Base-by-base conservation (phyloP, 805 yeast genomes). In the Candida golubevii region DNA sequence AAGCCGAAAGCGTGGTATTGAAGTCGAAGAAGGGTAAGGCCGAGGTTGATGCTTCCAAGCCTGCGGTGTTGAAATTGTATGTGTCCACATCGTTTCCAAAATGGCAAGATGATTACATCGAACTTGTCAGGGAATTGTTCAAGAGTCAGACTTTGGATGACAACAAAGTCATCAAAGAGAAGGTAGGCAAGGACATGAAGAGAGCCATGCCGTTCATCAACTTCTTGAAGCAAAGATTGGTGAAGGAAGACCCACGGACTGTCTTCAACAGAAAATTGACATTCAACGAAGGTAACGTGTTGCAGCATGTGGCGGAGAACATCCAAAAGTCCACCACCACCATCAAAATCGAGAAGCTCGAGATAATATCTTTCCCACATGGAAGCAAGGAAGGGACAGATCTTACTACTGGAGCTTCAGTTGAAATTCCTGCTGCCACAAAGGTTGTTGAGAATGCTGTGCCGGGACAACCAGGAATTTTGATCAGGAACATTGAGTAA, bases 171-270 rank as follows among this genome's bases (percentile, higher is more conserved):
- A 71, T 85, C 56, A 83, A 77, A 63, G 77, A 80, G 54, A 79
- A 72, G 61, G 81, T 85, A 48, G 87, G 87, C 53, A 83, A 82
- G 65, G 98, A 93, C 59, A 87, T 90, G 86, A 93, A 93, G 78
- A 84, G 95, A 57, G 97, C 96, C 48, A 93, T 93, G 98, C 98
- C 98, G 47, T 91, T 90, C 66, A 89, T 93, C 49, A 83, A 91
- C 52, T 72, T 80, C 56, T 73, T 93, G 65, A 90, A 93, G 68
- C 87, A 83, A 62, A 82, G 95, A 71, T 75, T 93, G 54, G 68
- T 74, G 33, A 67, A 67, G 41, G 95, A 86, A 61, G 67, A 82
- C 28, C 82, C 96, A 14, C 80, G 78, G 42, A 78, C 78, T 41
- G 96, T 93, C 26, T 88, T 93, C 75, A 83, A 89, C 75, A 81